Percentiles rank a stretch among this genome's conserved stretches.
Conservation (phyloP, 2,329 filamentous ascomycete species). For the Apiospora pterosperma region DNA sequence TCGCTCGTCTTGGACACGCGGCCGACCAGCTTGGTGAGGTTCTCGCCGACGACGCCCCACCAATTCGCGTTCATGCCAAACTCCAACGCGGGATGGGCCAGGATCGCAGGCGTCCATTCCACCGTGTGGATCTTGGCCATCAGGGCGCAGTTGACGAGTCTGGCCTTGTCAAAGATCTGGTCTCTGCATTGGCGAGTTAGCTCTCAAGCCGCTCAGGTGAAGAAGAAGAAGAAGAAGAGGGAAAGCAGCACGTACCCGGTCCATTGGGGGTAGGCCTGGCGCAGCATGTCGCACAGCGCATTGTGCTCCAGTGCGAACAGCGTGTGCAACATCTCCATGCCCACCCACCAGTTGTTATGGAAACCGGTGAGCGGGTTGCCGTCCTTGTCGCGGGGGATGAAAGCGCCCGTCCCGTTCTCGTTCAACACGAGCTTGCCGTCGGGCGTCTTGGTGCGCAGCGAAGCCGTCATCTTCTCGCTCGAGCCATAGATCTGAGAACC, state of each 20-base stretch:
- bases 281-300: conserved; percentile 36
- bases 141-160: conserved; percentile 41
- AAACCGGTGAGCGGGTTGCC: conserved; percentile 39
- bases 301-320: conserved; percentile 45
- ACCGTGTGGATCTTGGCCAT: conserved; percentile 49
- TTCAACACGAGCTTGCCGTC: conserved; percentile 38
- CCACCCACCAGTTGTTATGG: conserved; percentile 43
- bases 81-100: conserved; percentile 38
- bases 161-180: conserved; percentile 40
- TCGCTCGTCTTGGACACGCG: conserved; percentile 36
- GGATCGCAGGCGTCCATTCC: conserved; percentile 46
- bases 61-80: conserved; percentile 43
- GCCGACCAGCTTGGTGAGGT: conserved; percentile 35
- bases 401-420: conserved; percentile 27
- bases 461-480: conserved; percentile 30
- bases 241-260: conserved; percentile 13
- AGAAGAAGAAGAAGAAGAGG: too few relatives aligned
- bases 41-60: conserved; percentile 41
- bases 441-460: conserved; percentile 28
- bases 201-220: background rate
- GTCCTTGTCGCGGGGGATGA: conserved; percentile 34
- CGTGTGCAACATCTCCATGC: conserved; percentile 42
- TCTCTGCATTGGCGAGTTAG: conserved; percentile 19
- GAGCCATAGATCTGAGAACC: conserved; percentile 44
- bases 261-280: conserved; percentile 32